Base-by-base conservation (phyloP, 1,284 basidiomycete genomes). In the Microbotryomycetes sp. region DNA sequence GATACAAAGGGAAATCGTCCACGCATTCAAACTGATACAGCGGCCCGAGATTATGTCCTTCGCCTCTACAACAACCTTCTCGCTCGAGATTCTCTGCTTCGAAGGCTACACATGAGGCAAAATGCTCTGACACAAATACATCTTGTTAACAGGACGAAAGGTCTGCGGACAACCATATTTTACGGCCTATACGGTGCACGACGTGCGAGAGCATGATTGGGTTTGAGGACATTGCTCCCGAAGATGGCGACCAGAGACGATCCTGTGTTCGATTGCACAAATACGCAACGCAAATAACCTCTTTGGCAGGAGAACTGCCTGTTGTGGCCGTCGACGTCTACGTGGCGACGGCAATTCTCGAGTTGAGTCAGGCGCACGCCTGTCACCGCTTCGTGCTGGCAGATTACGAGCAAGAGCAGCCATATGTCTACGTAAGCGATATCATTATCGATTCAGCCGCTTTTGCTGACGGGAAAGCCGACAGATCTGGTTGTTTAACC, bases 401-500 rank as follows among this genome's bases (percentile, higher is more conserved):
- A 9, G 91, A 93, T 64, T 89, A 90, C 68, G 87, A 89, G 71
- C 83, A 85, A 23, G 86, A 89, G 64, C 81, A 79, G 31, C 83
- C 86, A 5, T 79, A 87, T 52, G 80, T 93, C n/a, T 77, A 91
- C 62, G 87, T 91, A 60, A 62, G 86, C 76, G 16, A 3, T 15
- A 3, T n/a, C 41, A 5, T 48, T 2, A 2, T 7, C 9, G 7
- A 6, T 11, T 11, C 27, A 23, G n/a, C 18, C 47, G 18, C 9
- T 7, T 48, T 11, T 18, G 13, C 46, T 13, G 21, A 18, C 15
- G 26, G 21, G 21, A n/a, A 23, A 48, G 65, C 15, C 54, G 26
- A 31, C 57, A 73, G 87, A 79, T 91, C 13, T 93, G 91, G 91
- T 74, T 93, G 23, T 93, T 94, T 81, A 93, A 91, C 74, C 89